A percentile compares a stretch with the other conserved stretches of the same genome.
Conservation (phyloP, 805 yeast species). For the Suhomyces faveliae region DNA sequence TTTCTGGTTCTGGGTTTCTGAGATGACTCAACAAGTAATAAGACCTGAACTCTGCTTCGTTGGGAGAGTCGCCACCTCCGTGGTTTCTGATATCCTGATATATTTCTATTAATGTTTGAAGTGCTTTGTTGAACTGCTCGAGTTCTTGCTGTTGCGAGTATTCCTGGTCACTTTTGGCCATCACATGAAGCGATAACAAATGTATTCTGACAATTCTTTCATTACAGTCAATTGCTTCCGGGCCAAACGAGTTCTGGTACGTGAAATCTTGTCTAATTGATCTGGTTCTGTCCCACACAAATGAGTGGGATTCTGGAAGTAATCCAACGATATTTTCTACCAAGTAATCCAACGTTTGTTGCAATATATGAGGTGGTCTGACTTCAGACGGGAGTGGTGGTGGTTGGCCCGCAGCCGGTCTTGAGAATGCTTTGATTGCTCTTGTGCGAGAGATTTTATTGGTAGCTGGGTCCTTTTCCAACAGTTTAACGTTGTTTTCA, state of each 20-base stretch:
- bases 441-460: slow-evolving; percentile 53
- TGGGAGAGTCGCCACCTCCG: slow-evolving; percentile 68
- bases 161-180: slow-evolving; percentile 71
- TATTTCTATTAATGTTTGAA: slow-evolving; percentile 85
- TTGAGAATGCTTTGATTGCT: slow-evolving; percentile 88
- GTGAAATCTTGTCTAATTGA: slow-evolving; percentile 97
- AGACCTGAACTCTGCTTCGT: slow-evolving; percentile 92
- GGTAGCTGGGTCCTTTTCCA: slow-evolving; percentile 63
- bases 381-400: slow-evolving; percentile 98
- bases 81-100: slow-evolving; percentile 74
- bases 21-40: slow-evolving; percentile 78
- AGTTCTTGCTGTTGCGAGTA: slow-evolving; percentile 93
- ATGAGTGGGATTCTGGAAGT: slow-evolving; percentile 83
- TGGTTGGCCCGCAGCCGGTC: slow-evolving; percentile 98
- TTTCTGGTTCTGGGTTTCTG: slow-evolving; percentile 81
- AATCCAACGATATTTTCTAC: slow-evolving; percentile 59
- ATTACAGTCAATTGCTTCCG: slow-evolving; percentile 90
- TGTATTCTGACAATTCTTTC: slow-evolving; percentile 91
- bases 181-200: slow-evolving; percentile 72
- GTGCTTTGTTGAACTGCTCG: slow-evolving; percentile 88
- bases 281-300: slow-evolving; percentile 95
- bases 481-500: slow-evolving; percentile 79
- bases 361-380: slow-evolving; percentile 80
- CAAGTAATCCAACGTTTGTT: slow-evolving; percentile 66
- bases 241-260: slow-evolving; percentile 88